Conservation (phyloP, 345 rosid species). For the Gossypium rotundifolium region DNA sequence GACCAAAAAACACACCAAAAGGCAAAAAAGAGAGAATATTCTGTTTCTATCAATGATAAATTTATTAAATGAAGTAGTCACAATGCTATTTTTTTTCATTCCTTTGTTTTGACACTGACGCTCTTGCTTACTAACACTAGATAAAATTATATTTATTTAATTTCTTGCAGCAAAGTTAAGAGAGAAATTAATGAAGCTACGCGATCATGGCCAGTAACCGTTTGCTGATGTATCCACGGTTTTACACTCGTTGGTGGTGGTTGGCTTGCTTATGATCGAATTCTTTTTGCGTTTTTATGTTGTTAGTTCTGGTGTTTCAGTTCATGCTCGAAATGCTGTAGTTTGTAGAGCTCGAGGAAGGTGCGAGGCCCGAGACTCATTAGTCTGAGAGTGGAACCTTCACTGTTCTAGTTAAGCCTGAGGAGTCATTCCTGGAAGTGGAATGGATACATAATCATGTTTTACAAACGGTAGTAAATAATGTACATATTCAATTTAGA, state of each 20-base stretch:
- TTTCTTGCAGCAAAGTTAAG: constrained; percentile 62
- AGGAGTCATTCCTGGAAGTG: neutral
- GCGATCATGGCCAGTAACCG: constrained; percentile 24
- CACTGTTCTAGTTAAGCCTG: neutral
- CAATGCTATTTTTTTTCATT: neutral
- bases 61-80: neutral
- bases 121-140: neutral
- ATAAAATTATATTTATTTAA: neutral
- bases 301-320: neutral
- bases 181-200: constrained; percentile 62
- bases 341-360: neutral
- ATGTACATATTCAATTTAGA: neutral
- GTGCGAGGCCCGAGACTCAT: neutral
- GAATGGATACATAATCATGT: neutral
- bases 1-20: neutral
- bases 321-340: neutral
- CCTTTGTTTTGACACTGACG: neutral
- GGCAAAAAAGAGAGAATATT: neutral
- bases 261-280: neutral
- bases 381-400: neutral
- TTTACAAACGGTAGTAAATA: neutral
- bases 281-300: neutral
- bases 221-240: neutral
- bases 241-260: neutral
- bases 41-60: neutral